Percentiles rank a stretch among this genome's conserved stretches.
Conservation (phyloP, 1,284 basidiomycete genomes). For the Albatrellus sp. region DNA sequence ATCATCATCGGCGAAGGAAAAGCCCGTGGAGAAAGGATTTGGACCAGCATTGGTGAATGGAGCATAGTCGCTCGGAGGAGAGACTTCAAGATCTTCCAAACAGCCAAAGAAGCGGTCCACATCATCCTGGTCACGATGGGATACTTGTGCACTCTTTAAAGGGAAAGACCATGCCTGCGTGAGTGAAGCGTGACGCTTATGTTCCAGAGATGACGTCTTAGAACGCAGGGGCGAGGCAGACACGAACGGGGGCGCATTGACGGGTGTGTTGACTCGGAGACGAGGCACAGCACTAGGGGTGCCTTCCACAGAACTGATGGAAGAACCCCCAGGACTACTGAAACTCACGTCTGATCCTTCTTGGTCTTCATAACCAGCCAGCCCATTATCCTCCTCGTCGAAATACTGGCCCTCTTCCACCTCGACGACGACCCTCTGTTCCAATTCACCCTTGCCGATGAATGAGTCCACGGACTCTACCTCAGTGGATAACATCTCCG, state of each 20-base stretch:
- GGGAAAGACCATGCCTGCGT: constrained; percentile 67
- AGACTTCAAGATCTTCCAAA: constrained; percentile 45
- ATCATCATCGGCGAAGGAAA: constrained; percentile 36
- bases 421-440: constrained; percentile 43
- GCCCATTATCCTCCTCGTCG: constrained; percentile 38
- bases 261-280: constrained; percentile 13
- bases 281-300: constrained; percentile 24
- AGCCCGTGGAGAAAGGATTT: constrained; percentile 32
- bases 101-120: constrained; percentile 67
- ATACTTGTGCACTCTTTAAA: constrained; percentile 17
- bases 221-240: constrained; percentile 16
- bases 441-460: constrained; percentile 23
- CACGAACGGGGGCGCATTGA: constrained; percentile 14
- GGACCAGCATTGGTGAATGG: constrained; percentile 19
- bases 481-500: constrained; percentile 47
- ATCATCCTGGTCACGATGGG: constrained; percentile 23
- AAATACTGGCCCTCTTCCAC: constrained; percentile 33
- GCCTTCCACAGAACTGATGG: constrained; percentile 44
- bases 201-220: constrained; percentile 8
- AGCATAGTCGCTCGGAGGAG: constrained; percentile 23
- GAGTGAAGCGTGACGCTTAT: constrained; percentile 33
- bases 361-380: constrained; percentile 59
- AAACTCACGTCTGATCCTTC: constrained; percentile 43
- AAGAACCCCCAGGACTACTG: constrained; percentile 38
- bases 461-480: constrained; percentile 43